phyloP scores from a whole-genome alignment of 345 rosid genomes.

The Eutrema japonicum region DNA sequence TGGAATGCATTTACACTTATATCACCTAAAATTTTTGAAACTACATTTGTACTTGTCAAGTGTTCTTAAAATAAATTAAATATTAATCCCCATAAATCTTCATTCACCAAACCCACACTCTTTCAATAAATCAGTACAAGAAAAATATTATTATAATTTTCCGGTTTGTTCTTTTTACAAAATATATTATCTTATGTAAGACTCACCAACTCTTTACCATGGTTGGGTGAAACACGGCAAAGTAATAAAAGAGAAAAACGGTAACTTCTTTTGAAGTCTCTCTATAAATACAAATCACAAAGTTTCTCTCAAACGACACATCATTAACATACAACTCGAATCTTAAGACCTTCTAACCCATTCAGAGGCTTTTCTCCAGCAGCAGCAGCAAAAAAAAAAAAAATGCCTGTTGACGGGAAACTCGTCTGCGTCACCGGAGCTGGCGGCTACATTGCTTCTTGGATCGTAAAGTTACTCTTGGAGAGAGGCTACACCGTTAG shows the following conservation, averaged over 20 bases:
- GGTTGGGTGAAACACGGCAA: slow-evolving; percentile 36
- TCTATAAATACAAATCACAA: slow-evolving; percentile 39
- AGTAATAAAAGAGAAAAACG: not conserved
- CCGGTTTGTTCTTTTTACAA: slow-evolving; percentile 6
- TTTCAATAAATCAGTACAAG: slow-evolving; percentile 11
- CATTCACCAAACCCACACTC: slow-evolving; percentile 43
- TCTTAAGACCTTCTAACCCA: slow-evolving; percentile 18
- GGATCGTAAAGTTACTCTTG: slow-evolving; percentile 86
- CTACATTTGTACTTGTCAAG: slow-evolving; percentile 8
- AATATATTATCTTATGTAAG: not conserved
- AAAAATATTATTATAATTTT: not conserved
- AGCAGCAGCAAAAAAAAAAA: not conserved
- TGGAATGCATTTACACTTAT: slow-evolving; percentile 31
- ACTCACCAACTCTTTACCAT: slow-evolving; percentile 48
- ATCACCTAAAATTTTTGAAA: slow-evolving; percentile 20
- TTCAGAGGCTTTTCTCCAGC: slow-evolving; percentile 22
- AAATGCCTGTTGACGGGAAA: slow-evolving; percentile 60
- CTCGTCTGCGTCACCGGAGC: slow-evolving; percentile 97
- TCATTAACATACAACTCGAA: not conserved
- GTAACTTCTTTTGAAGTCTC: slow-evolving; percentile 28
- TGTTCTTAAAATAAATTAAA: slow-evolving; percentile 7
- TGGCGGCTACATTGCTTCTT: slow-evolving; percentile 96
- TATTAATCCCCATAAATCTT: slow-evolving; percentile 10
- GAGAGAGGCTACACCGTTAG: slow-evolving; percentile 79
- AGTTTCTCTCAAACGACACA: slow-evolving; percentile 32